A percentile compares a stretch with the other conserved stretches of the same genome.
These are phyloP conservation scores for Hypoxylon subgilvum DNA, from an alignment of 495 filamentous ascomycete genomes.

Conservation along the genomic window DNA sequence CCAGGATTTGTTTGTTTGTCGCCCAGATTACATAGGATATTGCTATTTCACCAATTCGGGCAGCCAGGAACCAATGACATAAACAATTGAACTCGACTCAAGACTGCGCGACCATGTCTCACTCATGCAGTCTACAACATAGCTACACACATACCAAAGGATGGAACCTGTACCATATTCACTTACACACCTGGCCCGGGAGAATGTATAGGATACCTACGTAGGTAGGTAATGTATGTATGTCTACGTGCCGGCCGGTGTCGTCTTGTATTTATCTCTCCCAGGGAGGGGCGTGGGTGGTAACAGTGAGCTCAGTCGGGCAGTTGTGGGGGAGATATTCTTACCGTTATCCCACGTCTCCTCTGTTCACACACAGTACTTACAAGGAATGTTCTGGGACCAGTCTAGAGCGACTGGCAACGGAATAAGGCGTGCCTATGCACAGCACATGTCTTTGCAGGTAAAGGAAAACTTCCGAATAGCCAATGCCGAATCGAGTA, in stretches of 20 bases:
- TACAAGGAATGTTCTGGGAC: slow-evolving; percentile 1
- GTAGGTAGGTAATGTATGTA: too few species aligned
- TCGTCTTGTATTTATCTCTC: too few species aligned
- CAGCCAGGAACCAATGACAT: slow-evolving; percentile 13
- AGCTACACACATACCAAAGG: neutral
- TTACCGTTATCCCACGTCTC: too few species aligned
- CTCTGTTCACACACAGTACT: too few species aligned
- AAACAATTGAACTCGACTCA: neutral
- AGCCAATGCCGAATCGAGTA: slow-evolving; percentile 1
- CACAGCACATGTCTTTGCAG: slow-evolving; percentile 6
- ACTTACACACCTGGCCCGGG: too few species aligned
- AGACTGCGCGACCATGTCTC: slow-evolving; percentile 11
- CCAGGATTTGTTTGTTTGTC: slow-evolving; percentile 3
- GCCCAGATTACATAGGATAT: slow-evolving; percentile 14
- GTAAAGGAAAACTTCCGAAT: slow-evolving; percentile 4
- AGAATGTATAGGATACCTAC: too few species aligned
- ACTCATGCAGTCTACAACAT: slow-evolving; percentile 24
- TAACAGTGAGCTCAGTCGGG: too few species aligned
- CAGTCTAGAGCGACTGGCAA: slow-evolving; percentile 16
- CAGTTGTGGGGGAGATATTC: too few species aligned
- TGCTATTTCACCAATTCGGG: slow-evolving; percentile 15
- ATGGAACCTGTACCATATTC: too few species aligned
- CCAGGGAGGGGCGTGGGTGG: too few species aligned
- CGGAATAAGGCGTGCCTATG: slow-evolving; percentile 1
- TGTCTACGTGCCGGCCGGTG: too few species aligned